Conservation (phyloP, 495 filamentous ascomycete species). For the Achaetomiella virescens region DNA sequence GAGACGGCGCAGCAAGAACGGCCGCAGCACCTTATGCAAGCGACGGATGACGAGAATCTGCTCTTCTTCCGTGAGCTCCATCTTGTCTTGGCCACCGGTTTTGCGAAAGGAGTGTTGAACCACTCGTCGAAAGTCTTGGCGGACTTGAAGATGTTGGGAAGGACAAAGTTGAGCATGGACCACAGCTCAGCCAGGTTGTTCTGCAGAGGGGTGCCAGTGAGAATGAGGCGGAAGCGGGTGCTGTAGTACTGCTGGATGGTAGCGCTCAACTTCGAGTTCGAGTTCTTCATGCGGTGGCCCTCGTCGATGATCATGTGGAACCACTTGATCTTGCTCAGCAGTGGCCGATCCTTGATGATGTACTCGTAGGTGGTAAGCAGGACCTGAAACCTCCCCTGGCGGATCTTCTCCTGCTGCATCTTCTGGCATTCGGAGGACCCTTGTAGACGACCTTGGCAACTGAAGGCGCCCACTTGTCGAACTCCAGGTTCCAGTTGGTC, state of each 20-base stretch:
- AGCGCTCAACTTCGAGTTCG: slow-evolving; percentile 91
- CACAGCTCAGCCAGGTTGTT: slow-evolving; percentile 96
- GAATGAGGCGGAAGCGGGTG: slow-evolving; percentile 89
- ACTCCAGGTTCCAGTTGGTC: slow-evolving; percentile 97
- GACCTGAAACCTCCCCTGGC: slow-evolving; percentile 92
- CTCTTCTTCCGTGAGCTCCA: slow-evolving; percentile 99
- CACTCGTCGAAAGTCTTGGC: slow-evolving; percentile 99
- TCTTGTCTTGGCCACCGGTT: slow-evolving; percentile 97
- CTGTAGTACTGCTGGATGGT: slow-evolving; percentile 92
- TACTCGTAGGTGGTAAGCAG: slow-evolving; percentile 97
- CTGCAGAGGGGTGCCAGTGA: slow-evolving; percentile 94
- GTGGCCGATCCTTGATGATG: slow-evolving; percentile 95
- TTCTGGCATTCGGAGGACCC: slow-evolving; percentile 86
- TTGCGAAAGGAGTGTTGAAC: slow-evolving; percentile 99
- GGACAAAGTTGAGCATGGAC: slow-evolving; percentile 95
- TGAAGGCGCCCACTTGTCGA: slow-evolving; percentile 96
- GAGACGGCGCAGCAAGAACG: slow-evolving; percentile 94
- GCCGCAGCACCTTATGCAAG: slow-evolving; percentile 93
- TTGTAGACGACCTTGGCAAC: slow-evolving; percentile 91
- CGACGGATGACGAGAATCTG: slow-evolving; percentile 96
- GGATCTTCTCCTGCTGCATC: slow-evolving; percentile 85
- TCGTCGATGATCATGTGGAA: slow-evolving; percentile 99
- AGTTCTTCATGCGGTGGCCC: slow-evolving; percentile 99
- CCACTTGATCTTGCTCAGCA: slow-evolving; percentile 97
- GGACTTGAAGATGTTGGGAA: slow-evolving; percentile 98